Evolutionary conservation across 108 stramenopile species (phyloP).

Genomic region (Fistulifera solaris): DNA sequence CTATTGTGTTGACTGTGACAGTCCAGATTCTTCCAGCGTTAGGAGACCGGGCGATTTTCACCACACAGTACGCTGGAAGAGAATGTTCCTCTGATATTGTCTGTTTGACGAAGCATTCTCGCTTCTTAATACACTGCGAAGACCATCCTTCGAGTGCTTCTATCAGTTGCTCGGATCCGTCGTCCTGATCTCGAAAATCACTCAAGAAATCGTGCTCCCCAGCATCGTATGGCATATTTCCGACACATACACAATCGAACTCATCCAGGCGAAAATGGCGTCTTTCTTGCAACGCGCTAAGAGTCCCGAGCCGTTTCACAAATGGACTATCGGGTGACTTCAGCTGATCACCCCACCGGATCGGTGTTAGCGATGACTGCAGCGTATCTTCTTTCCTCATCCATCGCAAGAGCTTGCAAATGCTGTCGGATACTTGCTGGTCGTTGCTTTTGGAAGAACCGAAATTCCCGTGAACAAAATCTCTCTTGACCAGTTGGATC

Average conservation of each 20-base stretch:
- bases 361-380: slow-evolving; percentile 50
- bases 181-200: slow-evolving; percentile 38
- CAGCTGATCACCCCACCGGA: slow-evolving; percentile 48
- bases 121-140: slow-evolving; percentile 34
- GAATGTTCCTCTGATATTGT: slow-evolving; percentile 17
- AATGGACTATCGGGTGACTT: slow-evolving; percentile 32
- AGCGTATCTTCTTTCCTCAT: slow-evolving; percentile 58
- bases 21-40: slow-evolving; percentile 32
- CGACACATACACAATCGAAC: slow-evolving; percentile 58
- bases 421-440: slow-evolving; percentile 34
- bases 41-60: slow-evolving; percentile 27
- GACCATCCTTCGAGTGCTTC: slow-evolving; percentile 48
- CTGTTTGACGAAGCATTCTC: slow-evolving; percentile 30
- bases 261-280: slow-evolving; percentile 58
- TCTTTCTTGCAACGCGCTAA: slow-evolving; percentile 37
- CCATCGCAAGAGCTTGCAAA: slow-evolving; percentile 53
- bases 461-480: slow-evolving; percentile 31
- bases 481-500: slow-evolving; percentile 55
- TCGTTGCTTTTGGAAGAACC: slow-evolving; percentile 6
- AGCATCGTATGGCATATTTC: slow-evolving; percentile 21
- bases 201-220: slow-evolving; percentile 38
- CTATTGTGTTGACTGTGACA: slow-evolving; percentile 49
- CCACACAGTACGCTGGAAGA: slow-evolving; percentile 46
- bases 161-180: slow-evolving; percentile 48
- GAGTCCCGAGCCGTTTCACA: slow-evolving; percentile 33